phyloP scores from a whole-genome alignment of 345 rosid species.

The Eucalyptus virginea region DNA sequence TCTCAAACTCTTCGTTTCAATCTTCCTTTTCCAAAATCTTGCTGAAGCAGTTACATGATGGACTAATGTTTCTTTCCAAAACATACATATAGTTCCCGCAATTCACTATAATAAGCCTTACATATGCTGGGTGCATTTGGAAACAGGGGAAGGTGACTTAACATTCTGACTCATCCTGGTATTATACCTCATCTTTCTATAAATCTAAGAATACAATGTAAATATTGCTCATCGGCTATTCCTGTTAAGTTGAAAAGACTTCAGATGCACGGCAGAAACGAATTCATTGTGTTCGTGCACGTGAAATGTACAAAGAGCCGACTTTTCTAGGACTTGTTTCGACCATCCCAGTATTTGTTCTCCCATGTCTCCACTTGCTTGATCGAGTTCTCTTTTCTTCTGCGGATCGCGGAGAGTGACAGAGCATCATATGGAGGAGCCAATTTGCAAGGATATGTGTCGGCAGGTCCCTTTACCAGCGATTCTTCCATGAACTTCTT shows the following conservation, averaged over 20 bases:
- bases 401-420: constrained; percentile 9
- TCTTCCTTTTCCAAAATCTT: background rate
- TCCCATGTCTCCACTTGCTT: constrained; percentile 32
- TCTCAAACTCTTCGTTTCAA: background rate
- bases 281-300: background rate
- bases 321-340: background rate
- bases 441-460: constrained; percentile 42
- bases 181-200: background rate
- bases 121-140: background rate
- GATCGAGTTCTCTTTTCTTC: constrained; percentile 13
- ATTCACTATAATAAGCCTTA: background rate
- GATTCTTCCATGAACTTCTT: constrained; percentile 58
- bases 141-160: background rate
- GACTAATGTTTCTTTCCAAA: background rate
- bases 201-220: background rate
- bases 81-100: background rate
- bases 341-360: constrained; percentile 26
- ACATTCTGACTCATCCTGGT: background rate
- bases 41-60: background rate
- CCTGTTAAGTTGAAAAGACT: background rate
- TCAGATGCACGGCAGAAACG: background rate
- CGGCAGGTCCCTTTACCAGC: constrained; percentile 48
- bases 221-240: background rate
- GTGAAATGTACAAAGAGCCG: background rate
- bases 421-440: constrained; percentile 53